phyloP scores from a whole-genome alignment of 371 early-diverging fungal genomes.

The Apophysomyces elegans region DNA sequence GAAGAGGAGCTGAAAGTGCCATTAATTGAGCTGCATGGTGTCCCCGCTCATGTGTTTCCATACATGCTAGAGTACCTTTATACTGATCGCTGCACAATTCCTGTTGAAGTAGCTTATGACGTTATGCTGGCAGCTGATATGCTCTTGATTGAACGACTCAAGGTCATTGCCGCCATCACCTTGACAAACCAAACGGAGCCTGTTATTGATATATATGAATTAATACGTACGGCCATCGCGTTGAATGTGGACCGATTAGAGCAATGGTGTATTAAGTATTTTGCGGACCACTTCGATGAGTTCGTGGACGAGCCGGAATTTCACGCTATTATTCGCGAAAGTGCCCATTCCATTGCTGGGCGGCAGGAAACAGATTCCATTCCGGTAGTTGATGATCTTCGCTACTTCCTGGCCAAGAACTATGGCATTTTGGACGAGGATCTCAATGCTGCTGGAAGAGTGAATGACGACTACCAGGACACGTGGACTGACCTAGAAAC shows the following conservation, averaged over 20 bases:
- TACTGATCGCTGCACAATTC: conserved; percentile 42
- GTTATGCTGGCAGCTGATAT: conserved; percentile 37
- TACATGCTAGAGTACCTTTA: conserved; percentile 43
- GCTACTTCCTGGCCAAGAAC: conserved; percentile 40
- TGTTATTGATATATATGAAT: conserved; percentile 31
- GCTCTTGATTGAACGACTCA: conserved; percentile 35
- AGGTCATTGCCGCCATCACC: conserved; percentile 38
- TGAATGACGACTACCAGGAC: conserved; percentile 32
- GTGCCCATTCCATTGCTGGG: conserved; percentile 36
- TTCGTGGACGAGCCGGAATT: conserved; percentile 28
- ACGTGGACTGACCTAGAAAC: conserved; percentile 38
- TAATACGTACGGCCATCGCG: conserved; percentile 31
- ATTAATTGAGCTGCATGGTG: conserved; percentile 28
- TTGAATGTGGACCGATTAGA: conserved; percentile 41
- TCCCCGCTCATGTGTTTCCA: conserved; percentile 29
- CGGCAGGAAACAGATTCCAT: conserved; percentile 46
- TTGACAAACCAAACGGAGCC: conserved; percentile 34
- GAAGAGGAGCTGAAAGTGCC: conserved; percentile 18
- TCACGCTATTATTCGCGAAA: conserved; percentile 26
- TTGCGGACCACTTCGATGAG: conserved; percentile 38
- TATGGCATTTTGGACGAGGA: conserved; percentile 38
- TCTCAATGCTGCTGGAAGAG: conserved; percentile 32
- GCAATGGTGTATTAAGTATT: conserved; percentile 42
- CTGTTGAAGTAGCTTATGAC: conserved; percentile 36
- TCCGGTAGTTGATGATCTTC: conserved; percentile 43